These are phyloP conservation scores for Plantago ovata DNA, from an alignment of 257 asterid species.

Conservation along the genomic window DNA sequence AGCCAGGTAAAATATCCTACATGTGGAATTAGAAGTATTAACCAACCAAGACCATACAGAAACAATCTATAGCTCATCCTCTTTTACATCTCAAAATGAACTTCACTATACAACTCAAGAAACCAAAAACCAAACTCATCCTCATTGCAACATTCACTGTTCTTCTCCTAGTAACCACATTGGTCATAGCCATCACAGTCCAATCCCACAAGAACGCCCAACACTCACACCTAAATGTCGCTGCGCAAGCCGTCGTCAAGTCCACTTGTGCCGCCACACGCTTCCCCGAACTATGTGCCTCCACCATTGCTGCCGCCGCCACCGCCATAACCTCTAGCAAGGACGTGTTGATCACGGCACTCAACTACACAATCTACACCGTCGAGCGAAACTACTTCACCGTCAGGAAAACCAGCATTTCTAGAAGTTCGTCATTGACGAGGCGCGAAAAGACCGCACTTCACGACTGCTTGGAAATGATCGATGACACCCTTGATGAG, in stretches of 20 bases:
- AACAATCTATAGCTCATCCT: no score
- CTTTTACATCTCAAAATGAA: no score
- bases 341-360: constrained; percentile 49
- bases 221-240: background rate
- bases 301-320: constrained; percentile 35
- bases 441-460: constrained; percentile 48
- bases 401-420: constrained; percentile 33
- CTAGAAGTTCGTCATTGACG: constrained; percentile 31
- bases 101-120: no score
- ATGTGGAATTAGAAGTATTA: no score
- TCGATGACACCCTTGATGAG: constrained; percentile 53
- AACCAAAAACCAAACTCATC: background rate
- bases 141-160: background rate
- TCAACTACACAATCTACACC: constrained; percentile 51
- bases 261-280: constrained; percentile 61
- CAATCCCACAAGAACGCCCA: constrained; percentile 8
- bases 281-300: constrained; percentile 58
- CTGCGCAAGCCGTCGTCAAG: constrained; percentile 39
- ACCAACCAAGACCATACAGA: no score
- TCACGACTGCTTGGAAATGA: constrained; percentile 58
- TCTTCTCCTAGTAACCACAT: constrained; percentile 1
- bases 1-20: no score
- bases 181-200: background rate
- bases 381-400: constrained; percentile 50
- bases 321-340: constrained; percentile 28